These are phyloP conservation scores for Macrophomina pseudophaseolina DNA, from an alignment of 2,329 filamentous ascomycete species.

Conservation along the genomic window DNA sequence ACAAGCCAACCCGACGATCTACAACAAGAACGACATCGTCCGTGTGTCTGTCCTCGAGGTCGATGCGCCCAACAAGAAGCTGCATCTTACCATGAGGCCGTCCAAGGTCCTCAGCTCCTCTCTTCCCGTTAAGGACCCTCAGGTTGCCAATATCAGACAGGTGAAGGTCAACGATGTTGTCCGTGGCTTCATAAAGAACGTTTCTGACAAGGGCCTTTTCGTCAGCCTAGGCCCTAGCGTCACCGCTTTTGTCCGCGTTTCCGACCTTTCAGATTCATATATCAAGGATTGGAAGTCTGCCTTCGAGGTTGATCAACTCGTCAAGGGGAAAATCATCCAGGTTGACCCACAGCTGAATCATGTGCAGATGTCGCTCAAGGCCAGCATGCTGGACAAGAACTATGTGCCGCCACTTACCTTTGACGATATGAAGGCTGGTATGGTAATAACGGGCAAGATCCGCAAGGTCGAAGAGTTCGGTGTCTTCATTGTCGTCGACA, in stretches of 20 bases:
- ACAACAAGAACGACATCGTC: slow-evolving; percentile 83
- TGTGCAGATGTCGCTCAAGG: slow-evolving; percentile 84
- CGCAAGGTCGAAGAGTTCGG: slow-evolving; percentile 95
- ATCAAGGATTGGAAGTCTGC: slow-evolving; percentile 94
- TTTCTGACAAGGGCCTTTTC: slow-evolving; percentile 88
- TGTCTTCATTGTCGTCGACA: slow-evolving; percentile 89
- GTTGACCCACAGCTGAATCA: slow-evolving; percentile 72
- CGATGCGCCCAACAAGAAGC: slow-evolving; percentile 81
- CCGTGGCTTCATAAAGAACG: slow-evolving; percentile 89
- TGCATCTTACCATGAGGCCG: slow-evolving; percentile 80
- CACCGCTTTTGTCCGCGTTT: slow-evolving; percentile 81
- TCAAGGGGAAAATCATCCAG: slow-evolving; percentile 81
- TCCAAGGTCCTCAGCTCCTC: slow-evolving; percentile 90
- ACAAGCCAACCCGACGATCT: slow-evolving; percentile 74
- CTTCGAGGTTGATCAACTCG: slow-evolving; percentile 87
- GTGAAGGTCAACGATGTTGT: slow-evolving; percentile 78
- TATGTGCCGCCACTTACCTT: slow-evolving; percentile 77
- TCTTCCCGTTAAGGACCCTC: slow-evolving; percentile 77
- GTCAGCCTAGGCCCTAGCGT: slow-evolving; percentile 81
- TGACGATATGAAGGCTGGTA: slow-evolving; percentile 76
- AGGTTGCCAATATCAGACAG: slow-evolving; percentile 74
- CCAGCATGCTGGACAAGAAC: slow-evolving; percentile 79
- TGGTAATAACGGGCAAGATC: slow-evolving; percentile 86
- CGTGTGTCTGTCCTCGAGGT: slow-evolving; percentile 84
- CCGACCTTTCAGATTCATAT: slow-evolving; percentile 87